Evolutionary conservation across 2,329 filamentous ascomycete species (phyloP), one percentile per base, ranked within the genome.

Genomic region (Lizonia empirigonia): DNA sequence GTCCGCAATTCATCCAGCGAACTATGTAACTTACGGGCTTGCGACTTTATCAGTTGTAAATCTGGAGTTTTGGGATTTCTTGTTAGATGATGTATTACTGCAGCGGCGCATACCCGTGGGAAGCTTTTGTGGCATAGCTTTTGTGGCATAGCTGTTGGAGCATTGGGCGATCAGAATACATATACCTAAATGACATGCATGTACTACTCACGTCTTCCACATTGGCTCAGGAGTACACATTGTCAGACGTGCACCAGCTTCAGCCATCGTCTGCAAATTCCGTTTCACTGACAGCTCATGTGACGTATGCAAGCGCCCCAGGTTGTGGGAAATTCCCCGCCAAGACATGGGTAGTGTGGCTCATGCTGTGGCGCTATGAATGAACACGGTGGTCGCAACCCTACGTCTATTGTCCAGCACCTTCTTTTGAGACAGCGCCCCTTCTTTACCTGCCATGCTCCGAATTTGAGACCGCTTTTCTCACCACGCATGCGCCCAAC

Each of bases 371-470:
- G 50, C 54, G 56, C 50, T 52, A 56, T 63, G 58, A 63, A 60
- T 63, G 61, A 64, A 65, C 63, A 65, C 63, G 62, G 63, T 65
- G 55, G 59, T 63, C 55, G 56, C 60, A 63, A 67, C 58, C 50
- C 52, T 62, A 55, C 51, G 54, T 56, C 50, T 57, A 58, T 58
- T 56, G 57, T 56, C 52, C 56, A 63, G 60, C 59, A 58, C 60
- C 59, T 63, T 67, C 62, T 60, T 69, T 67, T 54, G 50, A 61
- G 53, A 56, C 62, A 55, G 53, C 57, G 50, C 59, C 59, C 55
- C 53, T 62, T 53, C 51, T 44, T 50, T 40, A 53, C 52, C 52
- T 48, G 53, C 59, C 50, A 67, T 68, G 59, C 55, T 42, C 56
- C 50, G 36, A 42, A 42, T 56, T 45, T 63, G 53, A 58, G 54